Conservation (phyloP, 352 stramenopile species). For the Pythium scleroteichum region DNA sequence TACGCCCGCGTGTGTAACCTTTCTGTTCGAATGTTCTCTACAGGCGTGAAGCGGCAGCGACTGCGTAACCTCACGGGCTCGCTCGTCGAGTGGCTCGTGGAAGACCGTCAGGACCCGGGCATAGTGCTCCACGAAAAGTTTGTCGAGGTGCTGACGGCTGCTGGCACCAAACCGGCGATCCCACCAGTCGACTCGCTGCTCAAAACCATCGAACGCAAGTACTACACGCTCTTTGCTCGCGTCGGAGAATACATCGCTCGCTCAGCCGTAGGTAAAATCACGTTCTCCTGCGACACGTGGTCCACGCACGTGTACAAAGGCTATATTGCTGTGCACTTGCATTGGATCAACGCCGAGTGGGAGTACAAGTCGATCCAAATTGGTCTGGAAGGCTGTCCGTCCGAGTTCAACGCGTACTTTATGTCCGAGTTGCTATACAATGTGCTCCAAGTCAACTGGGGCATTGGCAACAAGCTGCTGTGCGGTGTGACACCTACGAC, state of each 20-base stretch:
- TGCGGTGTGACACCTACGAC: conserved; percentile 67
- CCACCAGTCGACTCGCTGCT: conserved; percentile 54
- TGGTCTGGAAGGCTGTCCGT: conserved; percentile 65
- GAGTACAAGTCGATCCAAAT: conserved; percentile 84
- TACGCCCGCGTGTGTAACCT: background rate
- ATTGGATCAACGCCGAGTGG: conserved; percentile 87
- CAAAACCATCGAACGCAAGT: conserved; percentile 76
- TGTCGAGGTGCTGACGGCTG: conserved; percentile 54
- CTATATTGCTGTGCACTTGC: conserved; percentile 72
- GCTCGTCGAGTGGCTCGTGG: conserved; percentile 74
- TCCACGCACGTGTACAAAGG: conserved; percentile 69
- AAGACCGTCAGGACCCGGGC: conserved; percentile 66
- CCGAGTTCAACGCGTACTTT: conserved; percentile 75
- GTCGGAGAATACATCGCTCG: conserved; percentile 78
- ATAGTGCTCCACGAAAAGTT: conserved; percentile 74
- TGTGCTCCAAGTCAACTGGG: conserved; percentile 79
- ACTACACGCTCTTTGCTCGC: conserved; percentile 65
- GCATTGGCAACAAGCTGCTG: conserved; percentile 66
- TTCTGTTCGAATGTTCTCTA: background rate
- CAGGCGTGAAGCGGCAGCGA: conserved; percentile 68
- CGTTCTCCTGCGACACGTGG: conserved; percentile 82
- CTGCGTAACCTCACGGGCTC: conserved; percentile 60
- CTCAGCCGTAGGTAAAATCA: conserved; percentile 66
- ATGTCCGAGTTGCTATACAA: conserved; percentile 81
- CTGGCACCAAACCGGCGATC: conserved; percentile 50